Evolutionary conservation across 495 filamentous ascomycete species (phyloP), one percentile per base, ranked within the genome.

Genomic region (Hyaloscypha finlandica): DNA sequence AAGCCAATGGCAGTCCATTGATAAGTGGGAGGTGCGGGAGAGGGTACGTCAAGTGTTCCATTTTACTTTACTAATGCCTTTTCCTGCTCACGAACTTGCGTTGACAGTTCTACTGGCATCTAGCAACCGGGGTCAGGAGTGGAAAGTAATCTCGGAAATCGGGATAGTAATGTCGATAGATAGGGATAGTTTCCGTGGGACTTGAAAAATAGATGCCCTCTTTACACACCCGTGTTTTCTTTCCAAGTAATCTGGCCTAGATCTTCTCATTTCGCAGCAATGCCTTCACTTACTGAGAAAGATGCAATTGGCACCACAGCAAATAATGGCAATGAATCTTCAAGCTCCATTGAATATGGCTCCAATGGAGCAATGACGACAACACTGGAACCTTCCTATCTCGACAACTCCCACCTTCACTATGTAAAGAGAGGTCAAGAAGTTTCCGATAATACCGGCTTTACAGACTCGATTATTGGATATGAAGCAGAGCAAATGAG

Each of bases 401-500:
- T 48, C 16, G 42, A 48, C 42, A 16, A 48, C 42, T 6, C 42
- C 16, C n/a, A 64, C 16, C 71, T 66, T 25, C 68, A 71, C 64
- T 70, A 67, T 55, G 69, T 64, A 54, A 35, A 67, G 2, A 48
- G 75, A 73, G 71, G 71, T 59, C 57, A 76, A 33, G 25, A 67
- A 22, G 61, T 66, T 12, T 37, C 59, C n/a, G 65, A 65, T 53
- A 64, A 73, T 51, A 59, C 67, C 35, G 61, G 62, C 3, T 59
- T 35, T 20, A 60, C 65, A 14, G 74, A 75, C 30, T 56, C 31
- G 12, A 80, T 80, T 51, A 67, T 72, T 25, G 80, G 80, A 1
- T 82, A 79, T 62, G 76, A 81, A 64, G 71, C 76, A 6, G 74
- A 76, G 25, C 75, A 76, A 8, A 83, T 83, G 79, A 73, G 67